Evolutionary conservation across 2,329 filamentous ascomycete species (phyloP).

Genomic region (Hymenoscyphus occultus): DNA sequence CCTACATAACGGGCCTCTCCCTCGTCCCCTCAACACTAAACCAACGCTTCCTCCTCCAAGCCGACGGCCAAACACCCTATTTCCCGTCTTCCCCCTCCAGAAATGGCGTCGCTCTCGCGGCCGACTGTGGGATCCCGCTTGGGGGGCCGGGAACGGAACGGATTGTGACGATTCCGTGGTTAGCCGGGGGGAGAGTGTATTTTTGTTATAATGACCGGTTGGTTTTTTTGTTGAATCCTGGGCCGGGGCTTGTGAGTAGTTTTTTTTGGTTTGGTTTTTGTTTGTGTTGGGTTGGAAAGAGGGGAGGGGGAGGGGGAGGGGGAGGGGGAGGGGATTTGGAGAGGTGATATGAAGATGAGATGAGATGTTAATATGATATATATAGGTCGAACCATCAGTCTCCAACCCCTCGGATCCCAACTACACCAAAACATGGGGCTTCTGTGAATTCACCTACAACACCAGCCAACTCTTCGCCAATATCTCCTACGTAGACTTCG

Average conservation of each 20-base stretch:
- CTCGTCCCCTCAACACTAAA: constrained; percentile 51
- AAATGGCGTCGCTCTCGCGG: constrained; percentile 49
- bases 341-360: too few species aligned
- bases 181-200: constrained; percentile 71
- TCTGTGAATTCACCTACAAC: constrained; percentile 69
- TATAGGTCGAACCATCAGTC: constrained; percentile 62
- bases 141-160: constrained; percentile 58
- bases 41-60: constrained; percentile 57
- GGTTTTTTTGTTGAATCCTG: constrained; percentile 66
- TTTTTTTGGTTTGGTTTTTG: neutral
- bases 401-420: constrained; percentile 64
- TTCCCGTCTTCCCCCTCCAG: constrained; percentile 57
- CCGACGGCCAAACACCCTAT: constrained; percentile 65
- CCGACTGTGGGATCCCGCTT: constrained; percentile 61
- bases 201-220: constrained; percentile 60
- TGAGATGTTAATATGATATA: too few species aligned
- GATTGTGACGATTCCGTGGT: constrained; percentile 63
- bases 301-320: too few species aligned
- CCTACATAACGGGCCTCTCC: constrained; percentile 68
- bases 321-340: too few species aligned
- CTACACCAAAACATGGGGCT: constrained; percentile 60
- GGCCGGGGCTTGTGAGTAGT: constrained; percentile 55
- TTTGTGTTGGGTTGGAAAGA: neutral
- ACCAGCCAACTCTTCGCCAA: constrained; percentile 60
- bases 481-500: constrained; percentile 74